These are phyloP conservation scores for Diaporthe amygdali DNA, from an alignment of 2,329 filamentous ascomycete species.

Conservation along the genomic window DNA sequence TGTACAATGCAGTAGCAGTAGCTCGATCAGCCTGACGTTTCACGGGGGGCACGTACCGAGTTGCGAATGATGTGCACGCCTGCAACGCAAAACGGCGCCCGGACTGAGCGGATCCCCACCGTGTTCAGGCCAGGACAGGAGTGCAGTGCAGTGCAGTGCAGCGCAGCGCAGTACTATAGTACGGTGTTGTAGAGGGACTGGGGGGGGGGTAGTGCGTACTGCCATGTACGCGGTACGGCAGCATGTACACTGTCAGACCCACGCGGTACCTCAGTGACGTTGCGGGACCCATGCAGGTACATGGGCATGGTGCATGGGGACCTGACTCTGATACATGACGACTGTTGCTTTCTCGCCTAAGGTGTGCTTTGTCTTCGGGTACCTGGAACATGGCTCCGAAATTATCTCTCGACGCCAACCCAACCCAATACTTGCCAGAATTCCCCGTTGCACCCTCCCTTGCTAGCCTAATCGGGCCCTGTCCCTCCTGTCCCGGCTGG, in stretches of 20 bases:
- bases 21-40: constrained; percentile 14
- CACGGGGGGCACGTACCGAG: constrained; percentile 16
- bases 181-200: too few relatives aligned
- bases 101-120: constrained; percentile 18
- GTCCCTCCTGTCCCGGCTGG: background rate
- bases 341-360: constrained; percentile 26
- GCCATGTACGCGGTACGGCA: background rate
- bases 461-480: constrained; percentile 13
- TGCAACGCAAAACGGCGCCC: constrained; percentile 11
- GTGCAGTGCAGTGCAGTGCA: background rate
- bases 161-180: too few relatives aligned
- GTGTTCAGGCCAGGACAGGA: background rate
- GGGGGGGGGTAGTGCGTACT: too few relatives aligned
- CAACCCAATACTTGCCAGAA: constrained; percentile 6
- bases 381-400: constrained; percentile 21
- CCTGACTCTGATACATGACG: constrained; percentile 24
- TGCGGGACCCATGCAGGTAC: constrained; percentile 23
- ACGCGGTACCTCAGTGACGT: background rate
- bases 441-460: constrained; percentile 9
- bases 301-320: constrained; percentile 14
- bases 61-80: constrained; percentile 5
- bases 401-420: constrained; percentile 17
- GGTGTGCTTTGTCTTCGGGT: constrained; percentile 21
- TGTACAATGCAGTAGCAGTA: background rate
- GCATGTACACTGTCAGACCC: background rate